A percentile compares a stretch with the other conserved stretches of the same genome.
phyloP scores from a whole-genome alignment of 73 alveolate genomes.

The Uronychia binucleata region DNA sequence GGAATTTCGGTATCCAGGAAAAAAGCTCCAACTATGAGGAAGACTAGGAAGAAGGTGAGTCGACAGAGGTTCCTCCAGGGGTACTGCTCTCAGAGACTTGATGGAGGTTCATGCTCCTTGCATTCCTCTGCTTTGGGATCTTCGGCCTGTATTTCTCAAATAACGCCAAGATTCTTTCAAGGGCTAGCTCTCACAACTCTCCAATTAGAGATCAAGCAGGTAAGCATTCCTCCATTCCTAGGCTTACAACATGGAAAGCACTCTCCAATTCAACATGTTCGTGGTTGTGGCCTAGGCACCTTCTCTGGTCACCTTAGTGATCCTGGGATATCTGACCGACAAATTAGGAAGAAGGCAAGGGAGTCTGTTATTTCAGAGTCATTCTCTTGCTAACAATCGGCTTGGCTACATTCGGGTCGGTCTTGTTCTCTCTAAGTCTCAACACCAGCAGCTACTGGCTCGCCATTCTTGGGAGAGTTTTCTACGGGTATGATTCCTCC shows the following conservation, averaged over 20 bases:
- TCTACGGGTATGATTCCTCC: neutral
- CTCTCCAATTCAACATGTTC: neutral
- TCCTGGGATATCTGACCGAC: neutral
- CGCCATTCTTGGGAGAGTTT: neutral
- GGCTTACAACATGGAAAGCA: neutral
- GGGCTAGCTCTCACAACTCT: neutral
- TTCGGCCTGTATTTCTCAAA: too few species aligned
- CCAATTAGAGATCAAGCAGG: neutral
- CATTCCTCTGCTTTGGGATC: too few species aligned
- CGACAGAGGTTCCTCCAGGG: too few species aligned
- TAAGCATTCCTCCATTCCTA: too few species aligned
- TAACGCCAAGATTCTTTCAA: slow-evolving; percentile 1
- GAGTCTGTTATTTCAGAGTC: neutral
- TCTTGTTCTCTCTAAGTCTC: neutral
- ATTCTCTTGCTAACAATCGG: neutral
- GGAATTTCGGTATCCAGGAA: too few species aligned
- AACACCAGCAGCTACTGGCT: neutral
- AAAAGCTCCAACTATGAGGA: too few species aligned
- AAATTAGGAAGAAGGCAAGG: neutral
- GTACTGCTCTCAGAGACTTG: too few species aligned
- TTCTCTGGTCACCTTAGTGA: neutral
- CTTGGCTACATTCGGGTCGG: neutral
- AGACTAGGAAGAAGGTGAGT: too few species aligned
- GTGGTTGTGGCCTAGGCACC: neutral
- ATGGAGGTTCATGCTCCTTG: too few species aligned